Conservation (phyloP, 2,329 filamentous ascomycete species). For the Ophiostoma sp. region DNA sequence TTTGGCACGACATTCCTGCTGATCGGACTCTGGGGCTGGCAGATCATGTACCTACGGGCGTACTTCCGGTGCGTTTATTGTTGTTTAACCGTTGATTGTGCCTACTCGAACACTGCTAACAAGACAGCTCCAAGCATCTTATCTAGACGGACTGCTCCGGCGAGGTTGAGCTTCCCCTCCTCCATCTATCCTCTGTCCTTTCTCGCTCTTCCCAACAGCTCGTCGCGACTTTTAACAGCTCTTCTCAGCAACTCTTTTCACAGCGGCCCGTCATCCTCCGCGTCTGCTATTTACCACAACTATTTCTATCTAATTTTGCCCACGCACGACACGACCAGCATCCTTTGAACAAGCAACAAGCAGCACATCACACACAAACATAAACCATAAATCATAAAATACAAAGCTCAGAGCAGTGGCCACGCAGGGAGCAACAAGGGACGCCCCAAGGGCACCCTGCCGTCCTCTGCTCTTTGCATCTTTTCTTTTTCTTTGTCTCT, state of each 20-base stretch:
- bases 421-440: not conserved
- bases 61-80: conserved; percentile 71
- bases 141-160: conserved; percentile 42
- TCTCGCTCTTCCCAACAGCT: not conserved
- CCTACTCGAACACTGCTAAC: not conserved
- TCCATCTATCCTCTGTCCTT: not conserved
- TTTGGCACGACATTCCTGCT: conserved; percentile 89
- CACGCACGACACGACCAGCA: conserved; percentile 13
- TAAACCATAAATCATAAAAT: not conserved
- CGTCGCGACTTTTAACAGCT: not conserved
- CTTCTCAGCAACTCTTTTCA: not conserved
- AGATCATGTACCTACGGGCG: conserved; percentile 93
- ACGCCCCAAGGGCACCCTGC: not conserved
- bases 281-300: not conserved
- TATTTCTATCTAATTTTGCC: conserved; percentile 7
- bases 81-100: not conserved
- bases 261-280: not conserved
- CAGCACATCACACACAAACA: not conserved
- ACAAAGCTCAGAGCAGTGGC: not conserved
- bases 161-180: not conserved
- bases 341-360: not conserved
- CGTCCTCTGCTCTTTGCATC: not conserved
- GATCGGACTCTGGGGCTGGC: conserved; percentile 85
- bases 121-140: conserved; percentile 60
- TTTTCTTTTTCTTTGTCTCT: not conserved